Evolutionary conservation across 495 filamentous ascomycete genomes (phyloP), one percentile per base, ranked within the genome.

Genomic region (Hypomontagnella submonticulosa): DNA sequence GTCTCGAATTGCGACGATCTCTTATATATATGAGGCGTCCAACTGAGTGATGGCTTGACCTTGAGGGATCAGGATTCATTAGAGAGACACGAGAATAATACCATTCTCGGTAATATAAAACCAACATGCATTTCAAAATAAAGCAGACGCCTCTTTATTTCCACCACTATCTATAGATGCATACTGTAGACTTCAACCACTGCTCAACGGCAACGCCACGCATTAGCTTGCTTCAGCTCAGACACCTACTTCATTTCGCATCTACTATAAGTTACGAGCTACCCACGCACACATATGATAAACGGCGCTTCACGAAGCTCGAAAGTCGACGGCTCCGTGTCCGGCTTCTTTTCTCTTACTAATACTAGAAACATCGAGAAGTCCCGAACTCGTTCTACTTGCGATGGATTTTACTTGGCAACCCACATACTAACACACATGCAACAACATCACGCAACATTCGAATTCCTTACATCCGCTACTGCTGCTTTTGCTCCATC

Each of bases 1-100:
- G 57, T 67, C 52, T 67, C 47, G 51, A 57, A 51, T 38, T 67
- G 57, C 57, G 40, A 61, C 57, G 55, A 7, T 37, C 16, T 4
- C 9, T 27, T 27, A 23, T 13, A 42, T 43, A 32, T 49, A 7
- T 13, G 33, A 37, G 30, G 7, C 42, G 36, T 50, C 42, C 46
- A 60, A 16, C 44, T 51, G 12, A n/a, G n/a, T n/a, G 12, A 43
- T 41, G 23, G 23, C 19, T 23, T 33, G 12, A 11, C 13, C 50
- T 18, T 12, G 34, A 40, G 44, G 44, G 44, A 55, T 55, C 38
- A 55, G 51, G 51, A 55, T 55, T 32, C 30, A 38, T 38, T 38
- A 38, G 10, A 46, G 41, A 50, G 40, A 47, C 48, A 37, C n/a
- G 53, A 51, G 47, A 60, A 57, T 46, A 47, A 5, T 32, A 19